These are phyloP conservation scores for Termitomyces sp. DNA, from an alignment of 768 basidiomycete species.

Conservation along the genomic window DNA sequence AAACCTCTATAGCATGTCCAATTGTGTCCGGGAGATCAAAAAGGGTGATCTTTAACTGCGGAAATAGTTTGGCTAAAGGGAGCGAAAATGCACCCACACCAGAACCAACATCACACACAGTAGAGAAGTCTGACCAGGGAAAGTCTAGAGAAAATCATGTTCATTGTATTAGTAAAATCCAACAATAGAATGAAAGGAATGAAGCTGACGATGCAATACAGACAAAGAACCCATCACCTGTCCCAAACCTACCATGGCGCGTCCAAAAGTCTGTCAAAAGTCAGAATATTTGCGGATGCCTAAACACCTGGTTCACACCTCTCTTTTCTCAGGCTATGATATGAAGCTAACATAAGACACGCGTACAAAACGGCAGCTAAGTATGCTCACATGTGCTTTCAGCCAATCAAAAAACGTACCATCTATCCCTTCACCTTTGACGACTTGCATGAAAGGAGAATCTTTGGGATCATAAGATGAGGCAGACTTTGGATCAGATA, in stretches of 20 bases:
- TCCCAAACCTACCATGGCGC: slow-evolving; percentile 31
- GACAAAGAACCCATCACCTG: slow-evolving; percentile 24
- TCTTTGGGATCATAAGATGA: slow-evolving; percentile 10
- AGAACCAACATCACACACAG: slow-evolving; percentile 36
- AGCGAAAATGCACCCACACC: slow-evolving; percentile 31
- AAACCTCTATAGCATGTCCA: slow-evolving; percentile 21
- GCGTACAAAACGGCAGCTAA: neutral
- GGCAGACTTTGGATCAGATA: slow-evolving; percentile 13
- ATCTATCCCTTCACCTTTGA: slow-evolving; percentile 3
- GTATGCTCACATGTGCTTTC: neutral
- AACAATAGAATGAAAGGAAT: neutral
- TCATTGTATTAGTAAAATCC: neutral
- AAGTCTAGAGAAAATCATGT: neutral
- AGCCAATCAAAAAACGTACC: slow-evolving; percentile 8
- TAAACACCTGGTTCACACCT: neutral
- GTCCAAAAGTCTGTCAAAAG: slow-evolving; percentile 18
- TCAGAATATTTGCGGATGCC: neutral
- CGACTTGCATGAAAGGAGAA: slow-evolving; percentile 14
- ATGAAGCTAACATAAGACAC: neutral
- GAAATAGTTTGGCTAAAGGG: slow-evolving; percentile 28
- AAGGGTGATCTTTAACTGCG: slow-evolving; percentile 27
- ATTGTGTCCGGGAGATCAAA: slow-evolving; percentile 32
- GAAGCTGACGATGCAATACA: slow-evolving; percentile 21
- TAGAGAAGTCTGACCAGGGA: slow-evolving; percentile 17
- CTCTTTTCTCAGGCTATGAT: slow-evolving; percentile 1